A percentile compares a stretch with the other conserved stretches of the same genome.
These are phyloP conservation scores for Euphorbia lathyris DNA, from an alignment of 345 rosid genomes.

Conservation along the genomic window DNA sequence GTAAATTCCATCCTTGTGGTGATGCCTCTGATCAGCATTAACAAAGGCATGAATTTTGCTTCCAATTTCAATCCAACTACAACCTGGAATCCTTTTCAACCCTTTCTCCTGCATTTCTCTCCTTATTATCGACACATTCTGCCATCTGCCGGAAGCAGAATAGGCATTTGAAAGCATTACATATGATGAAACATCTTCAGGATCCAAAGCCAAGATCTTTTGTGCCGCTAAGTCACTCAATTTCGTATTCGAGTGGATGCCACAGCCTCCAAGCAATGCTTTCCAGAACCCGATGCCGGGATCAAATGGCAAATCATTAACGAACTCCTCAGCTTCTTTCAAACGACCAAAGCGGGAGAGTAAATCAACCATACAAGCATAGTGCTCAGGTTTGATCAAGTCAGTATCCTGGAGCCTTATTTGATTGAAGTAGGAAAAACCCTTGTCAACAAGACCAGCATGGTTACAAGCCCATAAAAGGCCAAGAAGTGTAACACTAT, in stretches of 20 bases:
- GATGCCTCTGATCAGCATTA: conserved; percentile 41
- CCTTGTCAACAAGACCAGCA: conserved; percentile 63
- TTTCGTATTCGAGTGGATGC: conserved; percentile 54
- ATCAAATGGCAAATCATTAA: conserved; percentile 51
- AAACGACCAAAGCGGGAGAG: conserved; percentile 63
- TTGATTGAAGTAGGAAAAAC: conserved; percentile 54
- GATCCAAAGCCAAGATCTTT: conserved; percentile 60
- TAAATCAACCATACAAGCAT: conserved; percentile 82
- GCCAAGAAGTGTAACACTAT: conserved; percentile 61
- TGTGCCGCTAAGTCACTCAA: conserved; percentile 50
- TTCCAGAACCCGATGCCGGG: conserved; percentile 92
- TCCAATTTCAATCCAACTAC: conserved; percentile 73
- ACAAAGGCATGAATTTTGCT: conserved; percentile 55
- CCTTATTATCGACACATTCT: conserved; percentile 44
- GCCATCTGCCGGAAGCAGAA: conserved; percentile 66
- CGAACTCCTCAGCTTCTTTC: conserved; percentile 52
- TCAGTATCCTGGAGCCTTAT: conserved; percentile 32
- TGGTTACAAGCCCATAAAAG: conserved; percentile 78
- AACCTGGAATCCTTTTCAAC: conserved; percentile 59
- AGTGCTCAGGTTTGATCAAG: conserved; percentile 56
- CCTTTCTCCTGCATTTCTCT: conserved; percentile 58
- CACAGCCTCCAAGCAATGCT: conserved; percentile 84
- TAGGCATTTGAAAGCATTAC: conserved; percentile 81
- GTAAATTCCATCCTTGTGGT: conserved; percentile 51
- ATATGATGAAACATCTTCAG: conserved; percentile 69